Evolutionary conservation across 139 green algal species (phyloP), one percentile per base, ranked within the genome.

Genomic region (Chlamydomonas sphaeroides): DNA sequence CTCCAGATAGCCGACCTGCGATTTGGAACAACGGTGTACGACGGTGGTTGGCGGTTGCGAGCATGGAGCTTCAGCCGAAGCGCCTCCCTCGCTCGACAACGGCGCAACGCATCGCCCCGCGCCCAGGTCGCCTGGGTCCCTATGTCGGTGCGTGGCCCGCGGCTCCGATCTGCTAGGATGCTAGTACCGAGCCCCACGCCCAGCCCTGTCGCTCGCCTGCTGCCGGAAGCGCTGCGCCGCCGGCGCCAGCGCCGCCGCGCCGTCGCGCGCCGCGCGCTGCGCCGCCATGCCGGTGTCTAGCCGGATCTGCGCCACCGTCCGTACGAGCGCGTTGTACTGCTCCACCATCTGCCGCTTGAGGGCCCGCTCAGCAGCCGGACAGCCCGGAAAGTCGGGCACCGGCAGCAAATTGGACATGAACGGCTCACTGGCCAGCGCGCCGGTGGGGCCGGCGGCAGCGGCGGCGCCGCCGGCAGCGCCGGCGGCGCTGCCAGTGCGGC

Each of bases 301-400:
- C 59, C 74, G 74, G 6, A 70, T 70, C 41, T 63, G n/a, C 28
- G 59, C 74, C 41, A 80, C 74, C 38, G 39, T 33, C 26, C 74
- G 74, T 7, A 80, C 74, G 5, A 80, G 59, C 15, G 35, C 41
- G 41, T 80, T 70, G 74, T 56, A 80, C 74, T 80, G 74, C 74
- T 80, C 74, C 5, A 80, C 6, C 57, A 80, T 41, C 38, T 80
- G 74, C 59, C 74, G 74, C 59, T 70, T 70, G 30, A 80, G 30
- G 30, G 74, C 59, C 38, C 74, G 74, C 59, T 80, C 74, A n/a
- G 74, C 59, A 30, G 59, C 15, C 39, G 59, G 74, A 18, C 6
- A 8, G 2, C 30, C 4, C 20, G 74, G 74, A 39, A 62, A 80
- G 61, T 80, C 42, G 2, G 41, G 28, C 21, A 61, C 35, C 7